Evolutionary conservation across 345 rosid genomes (phyloP), one percentile per base, ranked within the genome.

Genomic region (Nephelium lappaceum): DNA sequence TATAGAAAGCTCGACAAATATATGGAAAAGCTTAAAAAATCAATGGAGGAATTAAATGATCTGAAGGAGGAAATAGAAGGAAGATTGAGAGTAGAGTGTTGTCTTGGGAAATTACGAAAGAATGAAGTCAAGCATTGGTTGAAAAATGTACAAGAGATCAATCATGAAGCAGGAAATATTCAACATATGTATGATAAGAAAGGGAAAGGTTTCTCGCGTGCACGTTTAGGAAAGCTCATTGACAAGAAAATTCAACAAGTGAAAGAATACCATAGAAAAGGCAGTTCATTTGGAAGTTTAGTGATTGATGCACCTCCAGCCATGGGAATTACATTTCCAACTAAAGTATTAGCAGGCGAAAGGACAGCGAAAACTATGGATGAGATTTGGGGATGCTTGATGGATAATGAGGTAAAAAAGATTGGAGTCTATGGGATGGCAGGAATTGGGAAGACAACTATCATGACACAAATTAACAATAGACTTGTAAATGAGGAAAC

Each of bases 401-500:
- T 24, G 42, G 25, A 53, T 42, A 76, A 63, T 45, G 39, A 14
- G 0, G 43, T 57, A 8, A 31, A n/a, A 58, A 66, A 55, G 19
- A 66, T 84, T 1, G 82, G 86, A 24, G 77, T 84, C 74, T 71
- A 21, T 58, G 86, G 86, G 10, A 69, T 18, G 62, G 77, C 43
- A n/a, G 80, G 78, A 12, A 39, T 78, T 24, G 86, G 84, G 1
- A 81, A 79, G 64, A 76, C 76, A 2, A 55, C 49, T 7, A 8
- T 77, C 5, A 36, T 67, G 51, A 73, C 8, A 10, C 71, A 64
- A 24, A 60, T 80, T 39, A 72, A 78, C 39, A 71, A 80, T 25
- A 47, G 9, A 25, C 76, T 75, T 39, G 23, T 51, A 19, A 11
- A 65, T 31, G 36, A 31, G 38, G 57, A 16, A 0, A 15, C 36